Evolutionary conservation across 176 grass and related monocot species (phyloP).

Genomic region (Triticum dicoccoides): DNA sequence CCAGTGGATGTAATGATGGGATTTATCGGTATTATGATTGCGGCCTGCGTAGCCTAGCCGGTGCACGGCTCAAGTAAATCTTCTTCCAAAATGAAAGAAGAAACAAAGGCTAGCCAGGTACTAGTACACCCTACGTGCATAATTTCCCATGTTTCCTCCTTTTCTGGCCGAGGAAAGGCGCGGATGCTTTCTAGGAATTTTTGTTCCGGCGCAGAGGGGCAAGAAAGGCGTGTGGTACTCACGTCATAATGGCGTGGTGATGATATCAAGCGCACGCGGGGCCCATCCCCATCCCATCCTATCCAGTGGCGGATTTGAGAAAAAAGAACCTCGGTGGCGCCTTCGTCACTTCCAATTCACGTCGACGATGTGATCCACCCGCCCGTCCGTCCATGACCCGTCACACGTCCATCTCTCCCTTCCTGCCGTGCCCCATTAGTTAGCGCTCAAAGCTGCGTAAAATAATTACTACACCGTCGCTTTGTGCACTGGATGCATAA

Average conservation of each 20-base stretch:
- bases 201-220: constrained; percentile 35
- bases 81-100: not conserved
- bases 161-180: constrained; percentile 22
- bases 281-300: not conserved
- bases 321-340: not conserved
- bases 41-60: not conserved
- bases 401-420: not conserved
- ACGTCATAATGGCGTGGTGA: constrained; percentile 49
- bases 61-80: constrained; percentile 41
- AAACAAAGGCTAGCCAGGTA: not conserved
- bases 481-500: not conserved
- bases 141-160: constrained; percentile 2
- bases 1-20: not conserved
- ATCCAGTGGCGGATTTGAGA: not conserved
- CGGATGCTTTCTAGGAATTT: constrained; percentile 51
- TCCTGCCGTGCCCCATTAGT: not conserved
- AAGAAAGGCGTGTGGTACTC: constrained; percentile 25
- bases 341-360: constrained; percentile 27
- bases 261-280: constrained; percentile 39
- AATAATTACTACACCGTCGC: not conserved
- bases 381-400: not conserved
- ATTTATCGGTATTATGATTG: constrained; percentile 18
- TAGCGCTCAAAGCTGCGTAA: not conserved
- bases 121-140: not conserved
- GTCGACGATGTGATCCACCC: not conserved